Base-by-base conservation (phyloP, 2,329 filamentous ascomycete species). In the Hortaea sp. region DNA sequence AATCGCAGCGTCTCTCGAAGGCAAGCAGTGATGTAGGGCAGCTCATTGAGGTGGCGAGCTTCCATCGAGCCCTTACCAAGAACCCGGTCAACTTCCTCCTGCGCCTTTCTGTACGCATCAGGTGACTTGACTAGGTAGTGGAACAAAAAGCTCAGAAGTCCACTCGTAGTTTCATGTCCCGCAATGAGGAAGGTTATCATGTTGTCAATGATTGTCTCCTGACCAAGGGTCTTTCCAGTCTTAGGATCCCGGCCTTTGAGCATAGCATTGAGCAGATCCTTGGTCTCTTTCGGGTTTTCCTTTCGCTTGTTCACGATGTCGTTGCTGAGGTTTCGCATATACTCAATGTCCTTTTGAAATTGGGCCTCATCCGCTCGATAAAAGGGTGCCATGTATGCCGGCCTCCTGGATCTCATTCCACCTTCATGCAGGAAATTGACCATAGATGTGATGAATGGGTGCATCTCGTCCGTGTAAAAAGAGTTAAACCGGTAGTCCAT, bases 381-480 rank as follows among this genome's bases (percentile, higher is more conserved):
- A 41, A 81, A 68, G 49, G 51, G 44, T 3, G 49, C 30, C 35
- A 58, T 41, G 12, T 53, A 77, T 66, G 50, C 61, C 2, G 73
- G 75, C 11, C 75, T 71, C 48, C 64, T 65, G 7, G 72, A 63
- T 30, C 78, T 71, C 6, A 64, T 67, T 30, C 74, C 76, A 20
- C 39, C 39, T 10, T n/a, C 63, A 37, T 49, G 57, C 1, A 88
- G 67, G 45, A 84, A 76, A n/a, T 72, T 71, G 1, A 71, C 71
- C 83, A 88, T 86, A 31, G 81, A 76, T 39, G 72, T 62, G 35
- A 87, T 72, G 54, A 88, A 88, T 0, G 83, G 82, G 53, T 88
- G 84, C 61, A 83, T 67, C 6, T 78, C 70, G 10, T 84, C 76
- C 29, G 72, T 71, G 58, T 88, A 88, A 63, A 82, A 57, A 1